Evolutionary conservation across 306 rosid genomes (phyloP), one percentile per base, ranked within the genome.

Genomic region (Heteromeles arbutifolia): DNA sequence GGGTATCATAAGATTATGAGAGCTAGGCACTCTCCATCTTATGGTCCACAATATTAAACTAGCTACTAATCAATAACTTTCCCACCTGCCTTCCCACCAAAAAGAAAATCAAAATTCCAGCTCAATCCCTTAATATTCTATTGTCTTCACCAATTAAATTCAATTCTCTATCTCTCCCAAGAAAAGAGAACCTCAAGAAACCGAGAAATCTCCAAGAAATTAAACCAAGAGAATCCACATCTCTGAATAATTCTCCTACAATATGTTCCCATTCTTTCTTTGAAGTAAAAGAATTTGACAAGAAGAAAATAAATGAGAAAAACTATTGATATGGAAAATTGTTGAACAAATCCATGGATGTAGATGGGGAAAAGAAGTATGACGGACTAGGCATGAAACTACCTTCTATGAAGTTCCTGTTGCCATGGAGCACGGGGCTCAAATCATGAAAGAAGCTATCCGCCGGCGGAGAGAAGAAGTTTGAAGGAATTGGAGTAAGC

Each of bases 391-490:
- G 87, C 82, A 90, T 69, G 85, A 87, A 85, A 72, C 82, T 78
- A 70, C 88, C 88, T 76, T 86, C 95, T n/a, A 78, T 71, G 73
- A 85, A 85, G 80, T 85, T 86, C 72, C 87, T 86, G 62, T 76
- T 79, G 3, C 83, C 84, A 11, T 82, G 84, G 70, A 84, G 78
- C 45, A 75, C 77, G 4, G 98, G 96, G 61, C 97, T 93, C 76
- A 93, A 78, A 72, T 87, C 96, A 58, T 90, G 94, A 58, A 90
- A 83, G 74, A 90, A 86, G 73, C 78, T 70, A 81, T 91, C 98
- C 0, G 88, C 73, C 5, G 82, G 74, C 0, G 86, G 86, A 14
- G 89, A 83, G 87, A 91, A 89, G 68, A 88, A 89, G 75, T 74
- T 88, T 0, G 96, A 25, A 0, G 92, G 84, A 65, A 93, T 83